phyloP scores from a whole-genome alignment of 164 flowering plant species.

The Taxillus chinensis region DNA sequence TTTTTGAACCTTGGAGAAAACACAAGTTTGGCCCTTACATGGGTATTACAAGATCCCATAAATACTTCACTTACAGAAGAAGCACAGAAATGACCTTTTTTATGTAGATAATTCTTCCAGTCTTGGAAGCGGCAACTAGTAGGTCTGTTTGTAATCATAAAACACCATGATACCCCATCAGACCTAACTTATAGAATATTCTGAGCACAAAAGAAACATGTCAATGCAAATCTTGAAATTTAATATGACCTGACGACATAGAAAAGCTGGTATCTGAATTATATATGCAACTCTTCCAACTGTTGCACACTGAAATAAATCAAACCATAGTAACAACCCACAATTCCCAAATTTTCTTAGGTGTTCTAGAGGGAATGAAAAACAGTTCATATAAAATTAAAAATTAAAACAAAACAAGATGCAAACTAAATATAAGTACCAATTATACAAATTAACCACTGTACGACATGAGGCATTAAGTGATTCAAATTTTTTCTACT shows the following conservation, averaged over 20 bases:
- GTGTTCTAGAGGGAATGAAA: too few relatives aligned
- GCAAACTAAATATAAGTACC: too few relatives aligned
- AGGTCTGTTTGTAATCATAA: conserved; percentile 77
- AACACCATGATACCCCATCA: conserved; percentile 6
- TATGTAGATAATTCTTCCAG: conserved; percentile 91
- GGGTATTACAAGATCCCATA: too few relatives aligned
- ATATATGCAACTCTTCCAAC: conserved; percentile 92
- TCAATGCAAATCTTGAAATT: not conserved
- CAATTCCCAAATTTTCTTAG: too few relatives aligned
- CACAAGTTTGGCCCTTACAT: too few relatives aligned
- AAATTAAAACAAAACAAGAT: too few relatives aligned
- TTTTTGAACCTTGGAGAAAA: too few relatives aligned
- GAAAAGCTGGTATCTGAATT: conserved; percentile 94
- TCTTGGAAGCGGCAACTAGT: conserved; percentile 91
- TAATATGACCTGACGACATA: conserved; percentile 79
- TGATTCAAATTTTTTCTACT: too few relatives aligned
- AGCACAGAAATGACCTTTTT: conserved; percentile 98
- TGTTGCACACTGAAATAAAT: conserved; percentile 60
- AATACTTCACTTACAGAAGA: conserved; percentile 55
- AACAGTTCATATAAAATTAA: too few relatives aligned
- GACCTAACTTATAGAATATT: not conserved
- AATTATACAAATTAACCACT: too few relatives aligned
- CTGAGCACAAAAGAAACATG: not conserved
- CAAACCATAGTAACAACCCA: too few relatives aligned
- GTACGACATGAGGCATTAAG: too few relatives aligned